A percentile compares a stretch with the other conserved stretches of the same genome.
phyloP scores from a whole-genome alignment of 208 protist species.

The Crithidia thermophila region DNA sequence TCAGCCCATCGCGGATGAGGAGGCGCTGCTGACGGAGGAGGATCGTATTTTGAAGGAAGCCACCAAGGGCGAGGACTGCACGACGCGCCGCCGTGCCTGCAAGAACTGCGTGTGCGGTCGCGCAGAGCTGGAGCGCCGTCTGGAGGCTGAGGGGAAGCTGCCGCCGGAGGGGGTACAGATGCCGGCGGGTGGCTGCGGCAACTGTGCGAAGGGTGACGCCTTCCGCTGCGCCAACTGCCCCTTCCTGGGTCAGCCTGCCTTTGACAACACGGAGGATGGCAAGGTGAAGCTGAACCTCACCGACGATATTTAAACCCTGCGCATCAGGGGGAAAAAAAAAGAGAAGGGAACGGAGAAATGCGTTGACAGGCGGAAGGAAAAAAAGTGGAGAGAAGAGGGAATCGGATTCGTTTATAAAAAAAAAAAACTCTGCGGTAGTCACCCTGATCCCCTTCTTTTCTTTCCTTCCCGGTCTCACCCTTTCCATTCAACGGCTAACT shows the following conservation, averaged over 20 bases:
- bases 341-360: too few relatives aligned
- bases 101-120: slow-evolving; percentile 91
- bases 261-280: slow-evolving; percentile 77
- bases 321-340: too few relatives aligned
- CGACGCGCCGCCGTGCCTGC: slow-evolving; percentile 79
- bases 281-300: slow-evolving; percentile 87
- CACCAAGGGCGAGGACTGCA: slow-evolving; percentile 75
- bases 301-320: slow-evolving; percentile 81
- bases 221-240: slow-evolving; percentile 92
- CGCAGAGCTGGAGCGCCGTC: slow-evolving; percentile 64
- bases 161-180: slow-evolving; percentile 40
- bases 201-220: slow-evolving; percentile 88
- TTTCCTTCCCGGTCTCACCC: too few relatives aligned
- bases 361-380: neutral
- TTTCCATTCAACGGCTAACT: slow-evolving; percentile 1
- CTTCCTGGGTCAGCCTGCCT: slow-evolving; percentile 87
- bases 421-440: neutral
- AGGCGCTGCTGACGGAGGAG: slow-evolving; percentile 77
- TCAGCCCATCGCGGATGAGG: slow-evolving; percentile 75
- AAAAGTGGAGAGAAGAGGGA: neutral
- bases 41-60: slow-evolving; percentile 64
- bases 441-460: neutral
- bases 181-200: slow-evolving; percentile 84
- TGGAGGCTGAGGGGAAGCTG: slow-evolving; percentile 54
- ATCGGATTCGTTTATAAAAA: neutral